Percentiles rank a stretch among this genome's conserved stretches.
Evolutionary conservation across 306 rosid species (phyloP).

Genomic region (Dalbergia cultrata): DNA sequence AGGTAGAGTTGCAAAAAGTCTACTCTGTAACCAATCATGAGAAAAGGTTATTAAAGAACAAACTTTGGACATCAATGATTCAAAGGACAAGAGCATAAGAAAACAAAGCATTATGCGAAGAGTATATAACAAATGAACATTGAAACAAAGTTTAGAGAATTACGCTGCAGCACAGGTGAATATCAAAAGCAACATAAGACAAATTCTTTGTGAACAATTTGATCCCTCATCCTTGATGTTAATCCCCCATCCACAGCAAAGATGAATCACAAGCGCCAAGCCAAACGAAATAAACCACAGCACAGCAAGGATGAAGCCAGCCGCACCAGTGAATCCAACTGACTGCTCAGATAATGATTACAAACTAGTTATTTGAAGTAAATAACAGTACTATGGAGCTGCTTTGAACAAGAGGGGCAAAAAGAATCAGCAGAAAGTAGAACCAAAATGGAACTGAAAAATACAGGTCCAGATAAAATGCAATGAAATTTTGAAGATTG

Average conservation of each 20-base stretch:
- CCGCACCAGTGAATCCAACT: slow-evolving; percentile 86
- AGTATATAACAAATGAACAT: not conserved
- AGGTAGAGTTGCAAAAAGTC: not conserved
- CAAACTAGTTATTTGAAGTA: slow-evolving; percentile 1
- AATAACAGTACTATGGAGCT: not conserved
- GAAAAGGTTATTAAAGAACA: not conserved
- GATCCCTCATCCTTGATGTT: slow-evolving; percentile 72
- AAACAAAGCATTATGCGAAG: not conserved
- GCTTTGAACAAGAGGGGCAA: not conserved
- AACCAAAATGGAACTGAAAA: not conserved
- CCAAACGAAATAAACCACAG: slow-evolving; percentile 87
- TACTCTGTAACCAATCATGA: not conserved
- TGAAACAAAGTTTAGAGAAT: slow-evolving; percentile 44
- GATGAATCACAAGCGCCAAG: slow-evolving; percentile 69
- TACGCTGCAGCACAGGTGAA: slow-evolving; percentile 87
- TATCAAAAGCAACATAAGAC: slow-evolving; percentile 65
- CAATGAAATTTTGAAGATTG: not conserved
- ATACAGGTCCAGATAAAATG: not conserved
- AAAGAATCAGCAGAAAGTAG: not conserved
- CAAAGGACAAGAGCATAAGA: not conserved
- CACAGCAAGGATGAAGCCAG: slow-evolving; percentile 75
- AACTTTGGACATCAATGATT: not conserved
- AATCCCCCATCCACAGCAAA: slow-evolving; percentile 87
- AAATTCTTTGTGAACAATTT: slow-evolving; percentile 62
- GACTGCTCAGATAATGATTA: slow-evolving; percentile 63